These are phyloP conservation scores for Dryadomyces quercus-mongolicae DNA, from an alignment of 2,329 filamentous ascomycete genomes.

Conservation along the genomic window DNA sequence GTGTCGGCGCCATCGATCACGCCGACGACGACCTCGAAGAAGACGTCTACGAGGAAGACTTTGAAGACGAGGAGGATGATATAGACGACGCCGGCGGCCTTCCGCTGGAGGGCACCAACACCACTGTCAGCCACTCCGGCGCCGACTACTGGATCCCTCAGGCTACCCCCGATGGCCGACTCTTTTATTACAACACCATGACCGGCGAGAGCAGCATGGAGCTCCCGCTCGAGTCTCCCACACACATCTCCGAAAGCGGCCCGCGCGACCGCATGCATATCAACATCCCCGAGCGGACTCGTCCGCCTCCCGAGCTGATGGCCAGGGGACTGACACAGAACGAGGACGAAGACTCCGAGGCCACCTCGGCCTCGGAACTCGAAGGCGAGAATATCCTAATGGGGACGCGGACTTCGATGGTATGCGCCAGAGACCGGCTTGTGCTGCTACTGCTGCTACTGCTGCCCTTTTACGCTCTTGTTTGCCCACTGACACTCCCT, in stretches of 20 bases:
- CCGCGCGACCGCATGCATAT: constrained; percentile 83
- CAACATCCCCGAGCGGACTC: constrained; percentile 76
- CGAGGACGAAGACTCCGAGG: constrained; percentile 81
- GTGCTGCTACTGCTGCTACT: no score
- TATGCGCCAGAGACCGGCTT: constrained; percentile 27
- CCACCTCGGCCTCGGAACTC: constrained; percentile 70
- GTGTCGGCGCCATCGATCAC: constrained; percentile 38
- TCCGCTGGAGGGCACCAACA: constrained; percentile 55
- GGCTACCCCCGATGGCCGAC: constrained; percentile 78
- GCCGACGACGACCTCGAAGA: constrained; percentile 54
- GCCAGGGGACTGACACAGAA: constrained; percentile 69
- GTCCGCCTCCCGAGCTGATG: constrained; percentile 84
- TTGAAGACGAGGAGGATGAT: constrained; percentile 51
- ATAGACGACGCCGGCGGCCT: constrained; percentile 32
- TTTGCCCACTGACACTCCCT: background rate
- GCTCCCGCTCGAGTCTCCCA: constrained; percentile 81
- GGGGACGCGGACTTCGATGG: constrained; percentile 55
- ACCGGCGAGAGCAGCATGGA: constrained; percentile 94
- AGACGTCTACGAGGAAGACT: constrained; percentile 53
- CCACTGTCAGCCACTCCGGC: constrained; percentile 56
- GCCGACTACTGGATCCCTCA: constrained; percentile 98
- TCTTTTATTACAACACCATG: constrained; percentile 98
- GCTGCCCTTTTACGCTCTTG: background rate
- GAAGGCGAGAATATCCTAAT: constrained; percentile 66
- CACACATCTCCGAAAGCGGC: constrained; percentile 66